Percentiles rank a stretch among this genome's conserved stretches.
phyloP scores from a whole-genome alignment of 768 basidiomycete species.

The Hysterangium stoloniferum region DNA sequence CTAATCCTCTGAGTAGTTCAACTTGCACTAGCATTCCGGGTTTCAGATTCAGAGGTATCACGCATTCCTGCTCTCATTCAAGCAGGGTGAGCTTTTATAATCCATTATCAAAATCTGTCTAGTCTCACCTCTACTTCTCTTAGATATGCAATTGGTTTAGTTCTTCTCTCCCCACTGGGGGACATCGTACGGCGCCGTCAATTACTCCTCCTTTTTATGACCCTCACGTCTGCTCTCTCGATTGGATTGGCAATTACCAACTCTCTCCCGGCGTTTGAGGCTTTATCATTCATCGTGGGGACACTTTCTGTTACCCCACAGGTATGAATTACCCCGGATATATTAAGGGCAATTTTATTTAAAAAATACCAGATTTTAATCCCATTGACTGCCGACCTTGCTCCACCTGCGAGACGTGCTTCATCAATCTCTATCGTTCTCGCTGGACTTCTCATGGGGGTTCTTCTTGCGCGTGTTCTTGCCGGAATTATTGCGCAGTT shows the following conservation, averaged over 20 bases:
- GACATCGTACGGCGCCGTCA: constrained; percentile 39
- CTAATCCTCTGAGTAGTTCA: too few species aligned
- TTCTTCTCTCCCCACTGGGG: constrained; percentile 39
- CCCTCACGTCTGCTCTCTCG: constrained; percentile 28
- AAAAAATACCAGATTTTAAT: too few species aligned
- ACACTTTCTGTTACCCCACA: constrained; percentile 34
- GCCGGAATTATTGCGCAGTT: constrained; percentile 35
- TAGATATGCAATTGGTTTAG: constrained; percentile 33
- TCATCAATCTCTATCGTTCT: constrained; percentile 29
- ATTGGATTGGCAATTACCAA: constrained; percentile 32
- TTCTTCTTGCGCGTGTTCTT: constrained; percentile 19
- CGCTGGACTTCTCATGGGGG: constrained; percentile 22
- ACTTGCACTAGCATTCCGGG: too few species aligned
- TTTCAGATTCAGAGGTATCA: too few species aligned
- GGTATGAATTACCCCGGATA: constrained; percentile 21
- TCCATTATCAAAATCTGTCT: neutral
- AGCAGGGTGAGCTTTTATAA: too few species aligned
- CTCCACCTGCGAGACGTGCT: constrained; percentile 28
- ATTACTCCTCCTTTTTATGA: constrained; percentile 30
- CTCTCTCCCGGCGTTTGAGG: constrained; percentile 26
- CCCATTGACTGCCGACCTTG: constrained; percentile 39
- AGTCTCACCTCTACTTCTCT: too few species aligned
- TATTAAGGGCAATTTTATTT: too few species aligned
- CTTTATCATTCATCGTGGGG: constrained; percentile 30
- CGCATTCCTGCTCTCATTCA: too few species aligned